These are phyloP conservation scores for Arctostaphylos glauca DNA, from an alignment of 148 eudicot species.

Conservation along the genomic window DNA sequence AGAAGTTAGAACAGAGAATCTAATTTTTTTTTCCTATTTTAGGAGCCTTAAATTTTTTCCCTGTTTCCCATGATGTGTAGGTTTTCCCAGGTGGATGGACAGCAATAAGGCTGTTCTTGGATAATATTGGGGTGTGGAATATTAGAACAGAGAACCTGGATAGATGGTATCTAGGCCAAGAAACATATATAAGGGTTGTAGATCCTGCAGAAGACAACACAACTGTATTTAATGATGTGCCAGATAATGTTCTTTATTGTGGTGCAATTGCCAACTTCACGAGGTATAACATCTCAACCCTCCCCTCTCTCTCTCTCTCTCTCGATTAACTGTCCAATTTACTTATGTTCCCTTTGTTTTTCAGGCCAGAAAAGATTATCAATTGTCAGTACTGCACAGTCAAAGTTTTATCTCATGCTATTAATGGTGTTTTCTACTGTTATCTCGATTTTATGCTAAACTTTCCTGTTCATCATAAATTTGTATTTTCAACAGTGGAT, in stretches of 20 bases:
- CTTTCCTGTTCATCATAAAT: background rate
- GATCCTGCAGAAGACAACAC: conserved; percentile 54
- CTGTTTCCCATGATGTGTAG: conserved; percentile 23
- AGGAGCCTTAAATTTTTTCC: no score
- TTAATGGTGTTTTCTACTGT: background rate
- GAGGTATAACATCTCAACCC: conserved; percentile 30
- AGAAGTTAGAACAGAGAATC: no score
- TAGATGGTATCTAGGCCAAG: conserved; percentile 94
- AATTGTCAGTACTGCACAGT: background rate
- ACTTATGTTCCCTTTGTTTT: background rate
- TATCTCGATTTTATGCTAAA: background rate
- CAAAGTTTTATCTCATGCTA: background rate
- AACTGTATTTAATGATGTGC: conserved; percentile 42
- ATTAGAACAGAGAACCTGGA: conserved; percentile 82
- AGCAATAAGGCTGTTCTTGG: conserved; percentile 66
- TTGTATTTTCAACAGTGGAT: no score
- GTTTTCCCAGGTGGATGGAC: conserved; percentile 92
- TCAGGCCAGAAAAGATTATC: background rate
- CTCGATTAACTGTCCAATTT: background rate
- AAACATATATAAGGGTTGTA: conserved; percentile 74
- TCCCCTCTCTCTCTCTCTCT: background rate
- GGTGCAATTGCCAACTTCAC: conserved; percentile 54
- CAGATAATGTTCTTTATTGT: conserved; percentile 73
- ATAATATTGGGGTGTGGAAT: conserved; percentile 94
- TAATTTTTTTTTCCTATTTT: no score